Percentiles rank a stretch among this genome's conserved stretches.
These are phyloP conservation scores for Hypoxylon cercidicola DNA, from an alignment of 495 filamentous ascomycete genomes.

Conservation along the genomic window DNA sequence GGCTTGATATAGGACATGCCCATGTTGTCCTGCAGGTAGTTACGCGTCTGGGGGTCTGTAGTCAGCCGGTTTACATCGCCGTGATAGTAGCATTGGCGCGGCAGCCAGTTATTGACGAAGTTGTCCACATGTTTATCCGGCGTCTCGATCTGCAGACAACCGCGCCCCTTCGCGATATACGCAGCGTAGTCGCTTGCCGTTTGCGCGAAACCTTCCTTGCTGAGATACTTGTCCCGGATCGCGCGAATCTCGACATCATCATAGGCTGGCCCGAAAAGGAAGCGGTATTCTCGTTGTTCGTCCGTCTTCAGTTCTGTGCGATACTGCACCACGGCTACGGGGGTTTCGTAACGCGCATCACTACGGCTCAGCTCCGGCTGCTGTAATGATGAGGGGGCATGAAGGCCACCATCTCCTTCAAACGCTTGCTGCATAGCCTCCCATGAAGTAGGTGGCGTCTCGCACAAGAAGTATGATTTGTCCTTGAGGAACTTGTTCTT, in stretches of 20 bases:
- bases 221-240: conserved; percentile 62
- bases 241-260: conserved; percentile 59
- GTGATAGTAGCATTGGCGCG: conserved; percentile 67
- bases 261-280: conserved; percentile 64
- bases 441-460: conserved; percentile 61
- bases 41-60: conserved; percentile 67
- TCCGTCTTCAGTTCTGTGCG: conserved; percentile 50
- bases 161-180: conserved; percentile 61
- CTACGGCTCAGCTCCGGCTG: conserved; percentile 50
- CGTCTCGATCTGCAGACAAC: conserved; percentile 63
- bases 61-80: conserved; percentile 68
- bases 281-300: conserved; percentile 60
- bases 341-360: conserved; percentile 66
- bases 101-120: conserved; percentile 68
- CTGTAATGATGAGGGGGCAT: conserved; percentile 58
- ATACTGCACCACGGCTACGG: conserved; percentile 65
- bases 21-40: conserved; percentile 70
- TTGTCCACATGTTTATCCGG: conserved; percentile 66
- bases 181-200: conserved; percentile 56
- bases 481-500: conserved; percentile 67
- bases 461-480: conserved; percentile 67
- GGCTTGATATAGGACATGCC: conserved; percentile 69
- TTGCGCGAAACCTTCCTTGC: conserved; percentile 57
- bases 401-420: conserved; percentile 66
- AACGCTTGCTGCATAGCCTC: conserved; percentile 62